Conservation (phyloP, 352 stramenopile genomes). For the Pythium insidiosum region DNA sequence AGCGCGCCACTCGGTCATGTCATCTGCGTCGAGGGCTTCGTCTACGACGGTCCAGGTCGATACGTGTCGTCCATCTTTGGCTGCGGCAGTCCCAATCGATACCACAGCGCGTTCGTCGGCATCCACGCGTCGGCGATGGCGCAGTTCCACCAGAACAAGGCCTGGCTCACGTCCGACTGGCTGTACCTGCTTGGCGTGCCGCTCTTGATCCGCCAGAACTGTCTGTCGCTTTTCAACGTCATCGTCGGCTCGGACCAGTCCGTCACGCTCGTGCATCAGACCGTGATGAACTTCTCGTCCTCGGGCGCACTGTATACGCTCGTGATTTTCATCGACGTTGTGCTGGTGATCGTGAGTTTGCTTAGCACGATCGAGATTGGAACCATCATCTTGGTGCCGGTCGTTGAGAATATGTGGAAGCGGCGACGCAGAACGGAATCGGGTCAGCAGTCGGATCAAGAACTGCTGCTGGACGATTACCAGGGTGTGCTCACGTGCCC, state of each 20-base stretch:
- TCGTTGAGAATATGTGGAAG: background rate
- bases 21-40: constrained; percentile 11
- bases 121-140: background rate
- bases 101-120: constrained; percentile 5
- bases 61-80: constrained; percentile 6
- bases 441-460: too few species aligned
- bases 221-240: background rate
- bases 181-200: constrained; percentile 7
- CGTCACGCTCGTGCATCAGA: background rate
- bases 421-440: too few species aligned
- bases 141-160: constrained; percentile 11
- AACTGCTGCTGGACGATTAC: constrained; percentile 7
- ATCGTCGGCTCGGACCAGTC: background rate
- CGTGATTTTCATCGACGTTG: too few species aligned
- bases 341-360: constrained; percentile 6
- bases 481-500: constrained; percentile 7
- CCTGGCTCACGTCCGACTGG: constrained; percentile 8
- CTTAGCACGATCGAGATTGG: constrained; percentile 10
- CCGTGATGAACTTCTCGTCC: constrained; percentile 12
- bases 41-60: background rate
- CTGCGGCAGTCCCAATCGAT: constrained; percentile 1
- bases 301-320: constrained; percentile 5
- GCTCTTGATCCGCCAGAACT: constrained; percentile 11
- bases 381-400: constrained; percentile 3
- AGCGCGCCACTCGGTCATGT: background rate